Base-by-base conservation (phyloP, 306 rosid genomes). In the Corylus avellana region DNA sequence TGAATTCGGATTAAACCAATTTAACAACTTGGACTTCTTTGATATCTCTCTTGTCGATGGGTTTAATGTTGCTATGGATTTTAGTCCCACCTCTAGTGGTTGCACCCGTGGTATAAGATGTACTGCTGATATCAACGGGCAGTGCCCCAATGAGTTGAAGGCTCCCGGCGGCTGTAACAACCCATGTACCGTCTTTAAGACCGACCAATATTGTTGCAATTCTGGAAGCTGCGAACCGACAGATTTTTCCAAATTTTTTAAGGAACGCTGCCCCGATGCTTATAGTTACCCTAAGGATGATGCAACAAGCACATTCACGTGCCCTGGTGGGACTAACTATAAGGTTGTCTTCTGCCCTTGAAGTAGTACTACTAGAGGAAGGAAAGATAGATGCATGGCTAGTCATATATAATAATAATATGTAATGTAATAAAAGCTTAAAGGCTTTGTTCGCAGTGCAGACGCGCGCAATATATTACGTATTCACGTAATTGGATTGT, bases 141-240 rank as follows among this genome's bases (percentile, higher is more conserved):
- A 91, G 63, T 93, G 97, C 12, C 98, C 94, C 0, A 12, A 9
- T 2, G 56, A 79, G 49, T 32, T 91, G 54, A 83, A 80, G 47
- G 81, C 82, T 42, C 56, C 72, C 0, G 92, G 86, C 2, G 97
- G 98, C 0, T 91, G 98, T 37, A 78, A 87, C 53, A 84, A 81
- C 44, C 87, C 96, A 0, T 89, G 97, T 73, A 89, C 79, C 0
- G 82, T 72, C 39, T 89, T 84, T 51, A 81, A 75, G 4, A 87
- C 85, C 1, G 58, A 84, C 3, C 20, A 81, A 32, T 91, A 82
- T 35, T 91, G 96, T 37, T 91, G 71, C 58, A 75, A 10, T 3
- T 46, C 57, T 1, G 51, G 72, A 0, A 64, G 2, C 0, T 84
- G 81, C 1, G 62, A 6, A 13, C 79, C 84, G 0, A 79, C 87